These are phyloP conservation scores for Fennellomyces sp. DNA, from an alignment of 371 early-diverging fungal species.

Conservation along the genomic window DNA sequence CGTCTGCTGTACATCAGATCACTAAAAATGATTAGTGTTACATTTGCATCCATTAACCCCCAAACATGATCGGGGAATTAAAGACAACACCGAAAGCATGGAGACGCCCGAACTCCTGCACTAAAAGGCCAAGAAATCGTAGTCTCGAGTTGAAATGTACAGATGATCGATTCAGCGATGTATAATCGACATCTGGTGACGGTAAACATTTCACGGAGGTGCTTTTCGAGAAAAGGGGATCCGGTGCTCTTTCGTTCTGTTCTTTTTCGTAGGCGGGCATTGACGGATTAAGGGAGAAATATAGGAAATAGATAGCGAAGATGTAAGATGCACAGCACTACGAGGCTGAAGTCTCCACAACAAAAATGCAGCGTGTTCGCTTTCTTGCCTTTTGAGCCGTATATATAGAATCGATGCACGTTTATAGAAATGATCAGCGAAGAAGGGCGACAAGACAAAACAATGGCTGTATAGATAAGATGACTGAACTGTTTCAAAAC, in stretches of 20 bases:
- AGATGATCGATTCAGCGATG: background rate
- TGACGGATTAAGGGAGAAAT: background rate
- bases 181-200: background rate
- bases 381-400: too few species aligned
- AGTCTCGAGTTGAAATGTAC: background rate
- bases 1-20: too few species aligned
- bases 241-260: background rate
- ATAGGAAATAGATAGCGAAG: too few species aligned
- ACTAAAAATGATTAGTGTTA: background rate
- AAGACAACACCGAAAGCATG: background rate
- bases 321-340: too few species aligned
- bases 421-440: background rate
- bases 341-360: too few species aligned
- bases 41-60: background rate
- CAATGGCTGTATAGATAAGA: background rate
- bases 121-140: background rate
- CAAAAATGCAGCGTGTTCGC: too few species aligned
- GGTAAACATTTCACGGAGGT: background rate
- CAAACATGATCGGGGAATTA: constrained; percentile 3
- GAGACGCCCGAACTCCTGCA: background rate
- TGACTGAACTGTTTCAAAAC: background rate
- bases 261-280: background rate
- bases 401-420: too few species aligned
- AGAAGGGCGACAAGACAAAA: background rate
- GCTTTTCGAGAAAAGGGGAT: constrained; percentile 1